These are phyloP conservation scores for Hymenoscyphus scutula DNA, from an alignment of 2,329 filamentous ascomycete genomes.

Conservation along the genomic window DNA sequence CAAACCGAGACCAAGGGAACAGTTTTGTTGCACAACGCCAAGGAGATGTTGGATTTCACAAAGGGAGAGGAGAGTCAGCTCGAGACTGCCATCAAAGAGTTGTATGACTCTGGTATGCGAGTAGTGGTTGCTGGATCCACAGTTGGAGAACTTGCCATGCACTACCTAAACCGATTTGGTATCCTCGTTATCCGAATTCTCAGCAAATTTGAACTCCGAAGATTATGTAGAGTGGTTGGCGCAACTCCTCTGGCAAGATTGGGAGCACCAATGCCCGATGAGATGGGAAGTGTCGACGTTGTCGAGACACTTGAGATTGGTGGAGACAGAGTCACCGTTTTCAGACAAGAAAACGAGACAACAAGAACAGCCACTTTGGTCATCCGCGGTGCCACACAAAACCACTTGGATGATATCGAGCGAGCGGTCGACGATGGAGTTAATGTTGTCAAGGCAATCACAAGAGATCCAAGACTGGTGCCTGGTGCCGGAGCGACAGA, in stretches of 20 bases:
- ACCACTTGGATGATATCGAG: slow-evolving; percentile 96
- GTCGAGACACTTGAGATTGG: slow-evolving; percentile 98
- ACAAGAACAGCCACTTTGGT: slow-evolving; percentile 94
- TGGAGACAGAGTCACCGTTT: slow-evolving; percentile 95
- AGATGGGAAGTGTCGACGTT: slow-evolving; percentile 93
- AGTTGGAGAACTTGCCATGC: slow-evolving; percentile 92
- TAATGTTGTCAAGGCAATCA: slow-evolving; percentile 98
- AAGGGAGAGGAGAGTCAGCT: slow-evolving; percentile 94
- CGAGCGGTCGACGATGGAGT: slow-evolving; percentile 96
- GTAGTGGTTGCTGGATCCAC: slow-evolving; percentile 90
- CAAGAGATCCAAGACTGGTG: slow-evolving; percentile 84
- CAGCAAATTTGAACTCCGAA: slow-evolving; percentile 95
- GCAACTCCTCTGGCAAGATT: slow-evolving; percentile 94
- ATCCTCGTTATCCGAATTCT: slow-evolving; percentile 96
- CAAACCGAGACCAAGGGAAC: slow-evolving; percentile 99
- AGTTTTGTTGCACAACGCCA: slow-evolving; percentile 90
- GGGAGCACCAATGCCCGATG: slow-evolving; percentile 98
- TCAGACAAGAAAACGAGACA: slow-evolving; percentile 90
- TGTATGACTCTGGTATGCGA: slow-evolving; percentile 88
- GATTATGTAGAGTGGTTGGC: slow-evolving; percentile 92
- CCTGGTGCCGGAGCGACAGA: slow-evolving; percentile 94
- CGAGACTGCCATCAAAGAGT: slow-evolving; percentile 88
- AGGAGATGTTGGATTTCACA: slow-evolving; percentile 98
- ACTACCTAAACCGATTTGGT: slow-evolving; percentile 96
- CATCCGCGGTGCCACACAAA: slow-evolving; percentile 92